Conservation (phyloP, 179 eudicot genomes). For the Silene coronaria region DNA sequence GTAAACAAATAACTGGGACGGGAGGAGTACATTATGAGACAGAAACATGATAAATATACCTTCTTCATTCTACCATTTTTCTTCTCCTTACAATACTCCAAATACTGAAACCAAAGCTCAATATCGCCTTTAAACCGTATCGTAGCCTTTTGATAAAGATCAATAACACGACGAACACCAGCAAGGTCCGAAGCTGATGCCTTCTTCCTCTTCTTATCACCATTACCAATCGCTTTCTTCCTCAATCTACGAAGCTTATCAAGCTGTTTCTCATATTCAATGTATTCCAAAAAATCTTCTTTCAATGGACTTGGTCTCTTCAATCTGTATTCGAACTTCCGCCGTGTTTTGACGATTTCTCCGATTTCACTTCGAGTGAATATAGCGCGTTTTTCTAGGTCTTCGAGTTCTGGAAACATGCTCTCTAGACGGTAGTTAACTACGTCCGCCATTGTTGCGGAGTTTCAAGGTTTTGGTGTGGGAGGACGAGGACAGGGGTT, state of each 20-base stretch:
- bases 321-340: conserved; percentile 71
- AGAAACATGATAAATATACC: conserved; percentile 32
- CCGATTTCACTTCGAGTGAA: conserved; percentile 55
- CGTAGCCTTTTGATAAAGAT: conserved; percentile 58
- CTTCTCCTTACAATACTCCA: conserved; percentile 64
- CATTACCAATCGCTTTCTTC: conserved; percentile 30
- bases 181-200: conserved; percentile 53
- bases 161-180: conserved; percentile 53
- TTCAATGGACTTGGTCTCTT: conserved; percentile 73
- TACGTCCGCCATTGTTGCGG: conserved; percentile 65
- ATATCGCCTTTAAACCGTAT: conserved; percentile 78
- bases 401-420: conserved; percentile 75
- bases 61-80: conserved; percentile 71
- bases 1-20: not conserved
- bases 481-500: not conserved
- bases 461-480: not conserved
- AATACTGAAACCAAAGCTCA: conserved; percentile 71
- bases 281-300: conserved; percentile 55
- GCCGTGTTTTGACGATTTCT: conserved; percentile 54
- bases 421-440: conserved; percentile 75
- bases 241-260: conserved; percentile 56
- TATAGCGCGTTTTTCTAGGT: conserved; percentile 58
- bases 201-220: conserved; percentile 38
- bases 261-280: conserved; percentile 62
- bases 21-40: too few species aligned